These are phyloP conservation scores for Aspergillus luchuensis DNA, from an alignment of 2,329 filamentous ascomycete species.

Conservation along the genomic window DNA sequence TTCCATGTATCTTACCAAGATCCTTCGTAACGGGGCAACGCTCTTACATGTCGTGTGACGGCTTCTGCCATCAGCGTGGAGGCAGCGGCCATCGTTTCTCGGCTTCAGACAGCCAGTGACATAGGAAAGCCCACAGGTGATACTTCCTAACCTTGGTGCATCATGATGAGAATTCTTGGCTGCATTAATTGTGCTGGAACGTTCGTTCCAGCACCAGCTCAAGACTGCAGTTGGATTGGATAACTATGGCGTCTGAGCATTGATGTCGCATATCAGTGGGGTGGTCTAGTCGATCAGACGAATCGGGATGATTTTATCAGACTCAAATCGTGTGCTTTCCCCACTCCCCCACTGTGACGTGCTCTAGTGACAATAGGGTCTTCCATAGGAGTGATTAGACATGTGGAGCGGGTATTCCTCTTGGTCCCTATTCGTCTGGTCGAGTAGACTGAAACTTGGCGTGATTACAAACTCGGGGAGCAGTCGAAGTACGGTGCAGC, in stretches of 20 bases:
- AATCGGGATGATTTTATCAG: background rate
- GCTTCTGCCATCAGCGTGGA: background rate
- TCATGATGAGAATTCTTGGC: background rate
- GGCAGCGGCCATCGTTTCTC: background rate
- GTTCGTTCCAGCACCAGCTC: background rate
- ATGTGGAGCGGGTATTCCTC: too few species aligned
- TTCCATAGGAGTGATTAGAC: too few species aligned
- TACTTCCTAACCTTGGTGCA: background rate
- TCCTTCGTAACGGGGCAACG: background rate
- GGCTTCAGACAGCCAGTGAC: background rate
- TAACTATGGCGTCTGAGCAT: background rate
- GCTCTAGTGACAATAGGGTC: too few species aligned
- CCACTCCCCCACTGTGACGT: too few species aligned
- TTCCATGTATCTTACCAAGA: background rate
- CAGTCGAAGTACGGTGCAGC: too few species aligned
- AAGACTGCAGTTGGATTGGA: background rate
- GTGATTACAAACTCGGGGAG: too few species aligned
- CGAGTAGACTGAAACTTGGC: too few species aligned
- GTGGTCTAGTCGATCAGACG: background rate
- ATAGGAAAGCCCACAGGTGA: background rate
- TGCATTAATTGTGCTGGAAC: background rate
- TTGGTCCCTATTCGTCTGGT: too few species aligned
- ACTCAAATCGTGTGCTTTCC: background rate
- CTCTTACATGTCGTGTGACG: background rate
- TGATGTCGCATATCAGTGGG: background rate